Evolutionary conservation across 352 stramenopile genomes (phyloP).

Genomic region (Pelagophyceae sp.): DNA sequence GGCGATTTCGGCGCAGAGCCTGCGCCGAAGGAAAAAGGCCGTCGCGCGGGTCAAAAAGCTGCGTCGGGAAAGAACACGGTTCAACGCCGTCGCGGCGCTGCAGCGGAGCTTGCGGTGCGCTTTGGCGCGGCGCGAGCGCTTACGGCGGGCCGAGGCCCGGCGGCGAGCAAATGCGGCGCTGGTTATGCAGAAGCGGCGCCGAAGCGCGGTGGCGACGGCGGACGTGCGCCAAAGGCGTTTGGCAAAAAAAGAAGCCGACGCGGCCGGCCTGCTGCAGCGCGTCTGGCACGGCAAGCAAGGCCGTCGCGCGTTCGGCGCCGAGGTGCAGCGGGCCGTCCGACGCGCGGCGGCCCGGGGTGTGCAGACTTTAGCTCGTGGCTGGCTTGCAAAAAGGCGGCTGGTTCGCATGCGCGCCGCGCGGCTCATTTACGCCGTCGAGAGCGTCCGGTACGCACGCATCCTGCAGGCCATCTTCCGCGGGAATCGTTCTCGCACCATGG

Average conservation of each 20-base stretch:
- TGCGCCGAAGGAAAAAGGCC: no score
- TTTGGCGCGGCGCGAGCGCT: background rate
- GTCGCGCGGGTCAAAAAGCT: no score
- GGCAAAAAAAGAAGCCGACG: no score
- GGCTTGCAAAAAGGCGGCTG: background rate
- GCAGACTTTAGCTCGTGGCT: background rate
- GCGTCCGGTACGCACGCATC: background rate
- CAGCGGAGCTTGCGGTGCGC: background rate
- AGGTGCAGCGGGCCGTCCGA: background rate
- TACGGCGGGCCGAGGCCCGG: background rate
- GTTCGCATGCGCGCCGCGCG: background rate
- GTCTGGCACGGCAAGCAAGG: no score
- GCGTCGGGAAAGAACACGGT: no score
- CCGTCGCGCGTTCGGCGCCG: background rate
- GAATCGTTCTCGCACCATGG: background rate
- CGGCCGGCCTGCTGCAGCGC: background rate
- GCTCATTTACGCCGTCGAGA: background rate
- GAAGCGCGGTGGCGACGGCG: no score
- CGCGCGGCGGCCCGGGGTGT: no score
- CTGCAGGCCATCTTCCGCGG: slow-evolving; percentile 10
- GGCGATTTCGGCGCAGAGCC: no score
- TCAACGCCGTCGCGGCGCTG: background rate
- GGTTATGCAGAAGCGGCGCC: no score
- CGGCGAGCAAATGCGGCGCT: background rate
- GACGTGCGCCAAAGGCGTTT: no score